Evolutionary conservation across 2,329 filamentous ascomycete species (phyloP).

Genomic region (Parafenestella ontariensis): DNA sequence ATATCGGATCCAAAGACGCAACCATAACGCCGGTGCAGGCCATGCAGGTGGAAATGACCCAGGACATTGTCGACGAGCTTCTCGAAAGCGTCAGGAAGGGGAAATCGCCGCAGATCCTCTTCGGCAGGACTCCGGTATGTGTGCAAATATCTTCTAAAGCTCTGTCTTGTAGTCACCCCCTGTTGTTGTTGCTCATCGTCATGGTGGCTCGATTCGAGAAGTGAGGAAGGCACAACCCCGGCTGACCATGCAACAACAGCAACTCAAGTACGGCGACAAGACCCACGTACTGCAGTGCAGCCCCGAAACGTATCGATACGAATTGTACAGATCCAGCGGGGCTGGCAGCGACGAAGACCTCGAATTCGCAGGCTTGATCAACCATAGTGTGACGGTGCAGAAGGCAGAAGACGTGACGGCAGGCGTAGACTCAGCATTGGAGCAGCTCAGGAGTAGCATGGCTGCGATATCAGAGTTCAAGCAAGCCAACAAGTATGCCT

Average conservation of each 20-base stretch:
- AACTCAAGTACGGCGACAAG: constrained; percentile 65
- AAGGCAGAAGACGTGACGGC: constrained; percentile 62
- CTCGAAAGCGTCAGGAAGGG: constrained; percentile 46
- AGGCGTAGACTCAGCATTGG: constrained; percentile 66
- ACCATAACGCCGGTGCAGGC: constrained; percentile 43
- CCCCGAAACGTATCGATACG: constrained; percentile 62
- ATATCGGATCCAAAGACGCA: constrained; percentile 42
- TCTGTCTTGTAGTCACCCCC: constrained; percentile 3
- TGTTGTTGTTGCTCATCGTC: constrained; percentile 3
- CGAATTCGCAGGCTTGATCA: constrained; percentile 64
- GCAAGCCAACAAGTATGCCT: constrained; percentile 63
- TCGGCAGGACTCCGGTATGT: constrained; percentile 51
- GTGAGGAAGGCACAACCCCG: constrained; percentile 23
- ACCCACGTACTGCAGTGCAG: constrained; percentile 62
- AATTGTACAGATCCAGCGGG: constrained; percentile 61
- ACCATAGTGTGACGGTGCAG: constrained; percentile 63
- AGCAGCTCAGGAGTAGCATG: constrained; percentile 65
- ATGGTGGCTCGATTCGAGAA: constrained; percentile 14
- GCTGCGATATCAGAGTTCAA: constrained; percentile 66
- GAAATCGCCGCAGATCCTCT: constrained; percentile 48
- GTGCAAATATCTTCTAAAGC: constrained; percentile 12
- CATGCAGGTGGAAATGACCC: constrained; percentile 52
- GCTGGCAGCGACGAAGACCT: constrained; percentile 46
- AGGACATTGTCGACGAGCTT: constrained; percentile 51
- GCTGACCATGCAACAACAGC: constrained; percentile 49